These are phyloP conservation scores for Catenaria anguillulae DNA, from an alignment of 371 early-diverging fungal species.

Conservation along the genomic window DNA sequence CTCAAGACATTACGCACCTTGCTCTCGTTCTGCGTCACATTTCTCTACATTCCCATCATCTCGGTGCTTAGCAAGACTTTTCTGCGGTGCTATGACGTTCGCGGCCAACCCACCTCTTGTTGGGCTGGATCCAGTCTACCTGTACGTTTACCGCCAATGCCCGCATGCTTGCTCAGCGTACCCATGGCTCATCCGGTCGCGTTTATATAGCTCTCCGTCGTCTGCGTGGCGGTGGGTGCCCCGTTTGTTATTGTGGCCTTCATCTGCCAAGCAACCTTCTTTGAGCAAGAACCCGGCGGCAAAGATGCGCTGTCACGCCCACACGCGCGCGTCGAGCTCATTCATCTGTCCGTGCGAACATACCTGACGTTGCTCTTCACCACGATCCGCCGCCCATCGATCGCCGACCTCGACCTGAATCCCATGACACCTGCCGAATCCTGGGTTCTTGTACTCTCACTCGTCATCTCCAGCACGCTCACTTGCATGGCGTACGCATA, in stretches of 20 bases:
- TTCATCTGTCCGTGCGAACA: slow-evolving; percentile 16
- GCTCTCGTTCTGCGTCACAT: slow-evolving; percentile 18
- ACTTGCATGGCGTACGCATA: background rate
- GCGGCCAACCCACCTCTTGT: slow-evolving; percentile 6
- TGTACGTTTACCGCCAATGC: too few species aligned
- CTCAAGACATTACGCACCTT: slow-evolving; percentile 18
- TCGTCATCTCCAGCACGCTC: too few species aligned
- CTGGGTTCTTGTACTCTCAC: too few species aligned
- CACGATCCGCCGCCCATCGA: too few species aligned
- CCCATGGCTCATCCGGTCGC: too few species aligned
- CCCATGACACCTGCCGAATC: too few species aligned
- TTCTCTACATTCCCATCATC: slow-evolving; percentile 18
- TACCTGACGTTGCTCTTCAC: slow-evolving; percentile 14
- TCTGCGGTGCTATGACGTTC: slow-evolving; percentile 3
- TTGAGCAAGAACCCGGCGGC: slow-evolving; percentile 21
- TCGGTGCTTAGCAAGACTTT: slow-evolving; percentile 12
- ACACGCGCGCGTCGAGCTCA: slow-evolving; percentile 19
- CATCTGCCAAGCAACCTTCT: slow-evolving; percentile 19
- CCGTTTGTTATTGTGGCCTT: slow-evolving; percentile 10
- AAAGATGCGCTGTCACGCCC: slow-evolving; percentile 16
- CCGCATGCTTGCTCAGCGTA: too few species aligned
- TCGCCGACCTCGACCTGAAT: too few species aligned
- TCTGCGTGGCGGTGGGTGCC: background rate
- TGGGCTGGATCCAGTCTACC: slow-evolving; percentile 6
- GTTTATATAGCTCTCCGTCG: slow-evolving; percentile 8